These are phyloP conservation scores for Penicillium thymicola DNA, from an alignment of 2,329 filamentous ascomycete genomes.

Conservation along the genomic window DNA sequence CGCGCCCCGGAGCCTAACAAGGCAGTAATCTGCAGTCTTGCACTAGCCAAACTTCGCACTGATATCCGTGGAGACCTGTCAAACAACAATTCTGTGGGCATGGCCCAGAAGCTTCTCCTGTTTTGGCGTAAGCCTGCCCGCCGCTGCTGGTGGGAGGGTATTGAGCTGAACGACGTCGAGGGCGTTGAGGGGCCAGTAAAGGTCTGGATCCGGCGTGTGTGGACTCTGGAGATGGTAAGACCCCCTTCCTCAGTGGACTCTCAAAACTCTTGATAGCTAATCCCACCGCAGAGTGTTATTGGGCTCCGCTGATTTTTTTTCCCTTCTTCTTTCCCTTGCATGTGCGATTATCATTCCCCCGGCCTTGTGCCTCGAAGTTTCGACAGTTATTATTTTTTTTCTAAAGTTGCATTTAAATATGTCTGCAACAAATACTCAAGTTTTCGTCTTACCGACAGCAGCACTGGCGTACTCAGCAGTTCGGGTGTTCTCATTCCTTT, in stretches of 20 bases:
- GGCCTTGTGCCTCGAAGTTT: slow-evolving; percentile 18
- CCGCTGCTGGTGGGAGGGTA: slow-evolving; percentile 98
- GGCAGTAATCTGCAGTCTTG: slow-evolving; percentile 95
- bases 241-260: background rate
- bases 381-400: slow-evolving; percentile 9
- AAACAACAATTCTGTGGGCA: slow-evolving; percentile 78
- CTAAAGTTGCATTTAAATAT: slow-evolving; percentile 8
- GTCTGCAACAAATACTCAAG: background rate
- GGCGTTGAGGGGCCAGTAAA: slow-evolving; percentile 90
- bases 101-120: slow-evolving; percentile 95
- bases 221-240: slow-evolving; percentile 90
- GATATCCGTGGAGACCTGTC: slow-evolving; percentile 77
- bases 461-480: slow-evolving; percentile 20
- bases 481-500: slow-evolving; percentile 11
- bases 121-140: slow-evolving; percentile 98
- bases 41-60: slow-evolving; percentile 85
- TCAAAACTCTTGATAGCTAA: slow-evolving; percentile 15
- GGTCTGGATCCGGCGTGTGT: slow-evolving; percentile 96
- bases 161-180: slow-evolving; percentile 84
- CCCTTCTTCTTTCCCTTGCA: slow-evolving; percentile 17
- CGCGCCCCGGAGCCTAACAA: slow-evolving; percentile 97
- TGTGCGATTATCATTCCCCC: slow-evolving; percentile 19
- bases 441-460: slow-evolving; percentile 6
- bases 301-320: slow-evolving; percentile 58
- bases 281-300: slow-evolving; percentile 66